Evolutionary conservation across 805 yeast species (phyloP), one percentile per base, ranked within the genome.

Genomic region (Saccharomyces cerevisiae): DNA sequence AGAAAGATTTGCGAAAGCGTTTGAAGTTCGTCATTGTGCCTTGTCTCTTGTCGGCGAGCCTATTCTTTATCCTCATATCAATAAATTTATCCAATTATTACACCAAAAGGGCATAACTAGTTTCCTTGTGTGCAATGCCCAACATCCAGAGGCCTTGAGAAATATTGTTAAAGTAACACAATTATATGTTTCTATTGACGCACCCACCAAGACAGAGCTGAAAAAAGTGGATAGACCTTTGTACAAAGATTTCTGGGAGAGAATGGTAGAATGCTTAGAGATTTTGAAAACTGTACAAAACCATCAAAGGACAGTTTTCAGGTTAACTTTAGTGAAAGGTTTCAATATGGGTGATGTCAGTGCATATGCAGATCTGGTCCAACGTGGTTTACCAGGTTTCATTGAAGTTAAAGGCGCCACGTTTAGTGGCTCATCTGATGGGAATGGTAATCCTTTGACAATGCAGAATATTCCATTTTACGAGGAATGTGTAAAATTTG

Each of bases 401-500:
- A 86, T 90, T 55, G 97, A 90, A 70, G 85, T 90, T 56, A 90
- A 90, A 71, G 97, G 97, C 53, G 97, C 96, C 11, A 90, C 97
- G 0, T 90, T 88, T 73, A 89, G 97, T 75, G 97, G 97, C 0
- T 85, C 95, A 0, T 86, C 96, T 11, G 73, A 73, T 53, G 89
- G 85, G 48, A 87, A 88, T 67, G 91, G 94, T 32, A 89, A 90
- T 65, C 91, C 96, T 49, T 75, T 90, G 60, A 89, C 97, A 2
- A 90, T 90, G 97, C 92, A 90, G 67, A 90, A 90, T 65, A 94
- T 91, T 54, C 97, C 97, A 48, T 90, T 87, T 66, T 90, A 90
- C 66, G 96, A 89, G 58, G 97, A 90, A 68, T 92, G 96, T 66
- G 83, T 82, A 61, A 73, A 69, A 6, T 90, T 90, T 69, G 97